Conservation (phyloP, 2,329 filamentous ascomycete species). For the Curvularia lunata region DNA sequence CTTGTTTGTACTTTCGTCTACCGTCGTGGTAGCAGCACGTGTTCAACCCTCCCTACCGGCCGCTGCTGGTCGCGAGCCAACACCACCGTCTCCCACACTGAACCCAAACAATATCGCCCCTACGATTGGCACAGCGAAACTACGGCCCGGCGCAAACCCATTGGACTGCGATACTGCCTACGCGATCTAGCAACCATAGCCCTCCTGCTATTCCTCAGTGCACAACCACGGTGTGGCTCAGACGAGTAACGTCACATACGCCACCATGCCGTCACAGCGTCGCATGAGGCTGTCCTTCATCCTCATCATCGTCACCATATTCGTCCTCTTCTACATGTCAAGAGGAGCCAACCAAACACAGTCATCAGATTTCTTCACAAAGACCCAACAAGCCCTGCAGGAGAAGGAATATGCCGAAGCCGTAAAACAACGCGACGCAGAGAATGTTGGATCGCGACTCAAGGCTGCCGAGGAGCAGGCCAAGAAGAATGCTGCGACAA, state of each 20-base stretch:
- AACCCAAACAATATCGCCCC: neutral
- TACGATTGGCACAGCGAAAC: neutral
- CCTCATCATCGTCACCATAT: constrained; percentile 66
- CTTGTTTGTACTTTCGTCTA: neutral
- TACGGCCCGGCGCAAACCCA: neutral
- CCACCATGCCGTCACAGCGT: constrained; percentile 56
- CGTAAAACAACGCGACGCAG: constrained; percentile 56
- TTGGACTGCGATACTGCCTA: neutral
- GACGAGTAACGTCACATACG: constrained; percentile 8
- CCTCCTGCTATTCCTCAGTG: neutral
- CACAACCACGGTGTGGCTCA: constrained; percentile 16
- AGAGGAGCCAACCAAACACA: constrained; percentile 62
- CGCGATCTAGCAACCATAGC: neutral
- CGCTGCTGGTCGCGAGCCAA: constrained; percentile 3
- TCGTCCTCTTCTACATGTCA: constrained; percentile 76
- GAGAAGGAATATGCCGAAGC: constrained; percentile 47
- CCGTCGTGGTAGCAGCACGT: neutral
- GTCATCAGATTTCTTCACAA: constrained; percentile 63
- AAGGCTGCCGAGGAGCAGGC: constrained; percentile 72
- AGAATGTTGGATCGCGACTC: constrained; percentile 66
- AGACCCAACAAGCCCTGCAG: constrained; percentile 61
- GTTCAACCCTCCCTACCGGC: neutral
- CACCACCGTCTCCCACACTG: constrained; percentile 3
- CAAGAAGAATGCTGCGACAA: constrained; percentile 72
- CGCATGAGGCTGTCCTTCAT: constrained; percentile 72